Base-by-base conservation (phyloP, 441 rosid genomes). In the Populus hybrid region DNA sequence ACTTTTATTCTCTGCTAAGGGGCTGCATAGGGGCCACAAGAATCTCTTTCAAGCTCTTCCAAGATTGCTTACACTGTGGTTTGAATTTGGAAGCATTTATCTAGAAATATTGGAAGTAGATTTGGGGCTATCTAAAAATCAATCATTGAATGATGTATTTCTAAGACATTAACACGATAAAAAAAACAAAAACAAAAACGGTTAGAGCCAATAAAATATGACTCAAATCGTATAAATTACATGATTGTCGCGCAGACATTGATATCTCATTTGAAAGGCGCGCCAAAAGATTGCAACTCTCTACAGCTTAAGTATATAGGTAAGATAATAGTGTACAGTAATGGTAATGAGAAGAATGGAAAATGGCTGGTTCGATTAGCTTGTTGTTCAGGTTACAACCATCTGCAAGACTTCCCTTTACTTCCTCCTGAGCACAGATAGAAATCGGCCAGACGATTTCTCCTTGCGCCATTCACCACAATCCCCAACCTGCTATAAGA, bases 31-130 rank as follows among this genome's bases (percentile, higher is more conserved):
- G 79, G 99, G 99, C 75, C 97, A 95, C 89, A 92, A 86, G 86
- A 87, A 91, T 86, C 99, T 97, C 83, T 95, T 94, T 84, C 99
- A 93, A 88, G 99, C 99, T 67, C 99, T 97, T 84, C 99, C 99
- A 69, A 95, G 99, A 82, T 89, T 97, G 89, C 89, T 95, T 78
- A 95, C 98, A 74, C 85, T 97, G 72, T 97, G 99, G 99, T 97
- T 97, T 85, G 99, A 97, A 80, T 95, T 97, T 84, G 96, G 98
- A 76, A 91, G 94, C 86, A 61, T 92, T 79, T 97, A 86, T 83
- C 97, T 28, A 2, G 30, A 28, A 28, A 28, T 28, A 28, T 28
- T 28, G 30, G 30, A 28, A 28, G 30, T 28, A 87, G 74, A 89
- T 80, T 82, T 82, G 83, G 77, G 88, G 92, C 71, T 78, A 23